Conservation (phyloP, 305 asterid species). For the Fraxinus xanthoxyloides region DNA sequence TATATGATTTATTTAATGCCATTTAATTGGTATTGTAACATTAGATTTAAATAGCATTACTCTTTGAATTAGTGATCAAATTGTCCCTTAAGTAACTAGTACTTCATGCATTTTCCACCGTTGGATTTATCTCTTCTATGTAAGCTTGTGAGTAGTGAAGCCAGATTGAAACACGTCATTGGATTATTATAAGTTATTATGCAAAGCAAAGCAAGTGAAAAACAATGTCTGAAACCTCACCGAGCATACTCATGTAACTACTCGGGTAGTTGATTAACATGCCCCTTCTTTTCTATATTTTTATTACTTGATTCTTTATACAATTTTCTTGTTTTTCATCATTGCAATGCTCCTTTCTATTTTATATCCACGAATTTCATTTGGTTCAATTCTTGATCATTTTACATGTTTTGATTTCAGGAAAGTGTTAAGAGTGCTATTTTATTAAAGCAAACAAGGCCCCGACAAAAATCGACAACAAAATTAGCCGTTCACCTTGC, state of each 20-base stretch:
- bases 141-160: constrained; percentile 7
- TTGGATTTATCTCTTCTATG: constrained; percentile 17
- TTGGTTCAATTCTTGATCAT: background rate
- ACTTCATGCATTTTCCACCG: constrained; percentile 13
- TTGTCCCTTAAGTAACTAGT: background rate
- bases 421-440: background rate
- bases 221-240: background rate
- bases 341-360: background rate
- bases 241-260: background rate
- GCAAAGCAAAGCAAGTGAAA: background rate
- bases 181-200: background rate
- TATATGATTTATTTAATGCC: background rate
- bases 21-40: too few species aligned
- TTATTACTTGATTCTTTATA: too few species aligned
- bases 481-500: background rate
- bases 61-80: background rate
- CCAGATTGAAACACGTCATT: constrained; percentile 28
- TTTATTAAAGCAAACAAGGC: background rate
- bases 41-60: background rate
- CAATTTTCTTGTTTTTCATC: background rate
- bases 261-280: too few species aligned
- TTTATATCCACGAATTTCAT: background rate
- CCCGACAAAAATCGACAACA: background rate
- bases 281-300: too few species aligned
- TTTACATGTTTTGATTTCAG: background rate